Base-by-base conservation (phyloP, 2,329 filamentous ascomycete genomes). In the Sporothrix inflata region DNA sequence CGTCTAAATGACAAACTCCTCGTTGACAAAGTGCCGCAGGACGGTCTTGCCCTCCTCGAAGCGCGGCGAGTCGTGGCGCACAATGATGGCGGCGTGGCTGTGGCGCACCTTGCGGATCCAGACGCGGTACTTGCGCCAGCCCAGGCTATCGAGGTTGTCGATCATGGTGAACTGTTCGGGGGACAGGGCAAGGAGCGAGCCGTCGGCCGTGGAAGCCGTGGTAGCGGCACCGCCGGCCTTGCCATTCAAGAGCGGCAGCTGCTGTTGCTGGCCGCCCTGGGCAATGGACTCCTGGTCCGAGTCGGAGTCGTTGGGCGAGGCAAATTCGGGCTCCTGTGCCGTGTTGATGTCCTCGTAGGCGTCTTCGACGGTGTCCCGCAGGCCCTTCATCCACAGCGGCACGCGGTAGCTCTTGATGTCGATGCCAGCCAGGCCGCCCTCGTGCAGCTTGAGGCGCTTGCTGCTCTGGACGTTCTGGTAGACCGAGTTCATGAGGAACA, bases 11-110 rank as follows among this genome's bases (percentile, higher is more conserved):
- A 89, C 80, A 78, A 98, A 98, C 78, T 91, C 91, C 63, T 91
- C 86, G 69, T 90, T 86, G 2, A 94, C 82, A 92, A 93, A 98
- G 82, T 98, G 95, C 77, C 85, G 87, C 71, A 96, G 83, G 45
- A 98, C 93, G 14, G 92, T 79, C 78, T 87, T 88, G 0, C 95
- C 95, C 81, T 98, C 94, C 1, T 87, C 84, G 77, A 94, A 97
- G 0, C 81, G 83, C 69, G 86, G 83, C 78, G 89, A 90, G 51
- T 91, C 88, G 72, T 85, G 88, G 49, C 95, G 88, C 47, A 97
- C 90, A 75, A 98, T 93, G 65, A 98, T 97, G 3, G 94, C 94
- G 0, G 94, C 95, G 80, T 98, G 95, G 73, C 89, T 93, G 79
- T 97, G 93, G n/a, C 85, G 83, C 71, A 89, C 86, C 6, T 94